Base-by-base conservation (phyloP, 2,329 filamentous ascomycete species). In the Dactylellina cionopaga region DNA sequence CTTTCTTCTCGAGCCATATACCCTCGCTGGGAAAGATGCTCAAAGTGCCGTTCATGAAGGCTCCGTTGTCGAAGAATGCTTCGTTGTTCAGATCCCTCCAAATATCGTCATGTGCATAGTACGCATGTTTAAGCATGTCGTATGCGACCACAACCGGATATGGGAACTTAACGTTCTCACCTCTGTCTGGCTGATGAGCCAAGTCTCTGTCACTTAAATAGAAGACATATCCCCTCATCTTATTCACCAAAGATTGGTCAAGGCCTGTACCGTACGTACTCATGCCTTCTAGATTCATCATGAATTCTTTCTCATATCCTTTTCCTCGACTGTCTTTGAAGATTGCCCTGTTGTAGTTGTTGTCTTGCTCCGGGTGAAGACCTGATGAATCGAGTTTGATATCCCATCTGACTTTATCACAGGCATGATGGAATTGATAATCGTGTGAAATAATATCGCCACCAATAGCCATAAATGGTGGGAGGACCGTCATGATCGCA, bases 221-320 rank as follows among this genome's bases (percentile, higher is more conserved):
- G 37, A 72, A 72, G n/a, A 72, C 59, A 39, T 72, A 72, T 1
- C 68, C 68, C 47, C 68, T 58, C 22, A 52, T 31, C 15, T 54
- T 43, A 24, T 60, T 65, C 4, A 72, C 52, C 9, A 72, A 54
- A 13, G 59, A 65, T n/a, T 37, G 17, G 33, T 72, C 68, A 7
- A 65, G 35, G 13, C 68, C 59, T 22, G 10, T 31, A n/a, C 59
- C 59, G n/a, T 72, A 72, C 1, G 68, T 60, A 10, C 46, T 59
- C 68, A 72, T 72, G 15, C 59, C 68, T 24, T 72, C 68, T 1
- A 72, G 25, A n/a, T 72, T 65, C 68, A 72, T 72, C 44, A 65
- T 72, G 41, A 72, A 72, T 19, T 72, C 52, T 19, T 47, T 65
- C 44, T 72, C 68, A 31, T 59, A 72, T 19, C 68, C 59, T 17